Percentiles rank a stretch among this genome's conserved stretches.
phyloP scores from a whole-genome alignment of 108 stramenopile genomes.

The Discostella pseudostelligera region DNA sequence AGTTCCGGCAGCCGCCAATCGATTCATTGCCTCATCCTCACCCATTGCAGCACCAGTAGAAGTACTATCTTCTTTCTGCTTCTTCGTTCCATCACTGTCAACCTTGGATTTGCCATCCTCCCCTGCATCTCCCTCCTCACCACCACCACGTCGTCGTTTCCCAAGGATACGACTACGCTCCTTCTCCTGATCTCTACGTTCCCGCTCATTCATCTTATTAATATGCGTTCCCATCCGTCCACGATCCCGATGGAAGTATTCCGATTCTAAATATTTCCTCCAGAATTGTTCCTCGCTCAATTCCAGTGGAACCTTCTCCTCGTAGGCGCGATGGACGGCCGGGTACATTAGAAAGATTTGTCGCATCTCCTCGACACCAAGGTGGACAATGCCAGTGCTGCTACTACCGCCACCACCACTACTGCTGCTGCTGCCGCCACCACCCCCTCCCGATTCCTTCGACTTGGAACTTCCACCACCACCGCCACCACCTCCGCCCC shows the following conservation, averaged over 20 bases:
- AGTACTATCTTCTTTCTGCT: conserved; percentile 14
- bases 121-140: not conserved
- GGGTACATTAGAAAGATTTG: conserved; percentile 91
- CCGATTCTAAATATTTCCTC: conserved; percentile 83
- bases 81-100: conserved; percentile 3
- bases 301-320: conserved; percentile 89
- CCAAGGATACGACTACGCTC: not conserved
- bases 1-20: conserved; percentile 78
- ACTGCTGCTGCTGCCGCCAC: conserved; percentile 20
- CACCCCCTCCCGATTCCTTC: conserved; percentile 51
- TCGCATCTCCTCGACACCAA: conserved; percentile 82
- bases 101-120: not conserved
- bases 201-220: conserved; percentile 28
- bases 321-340: conserved; percentile 87
- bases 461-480: not conserved
- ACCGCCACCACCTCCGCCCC: not conserved
- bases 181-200: conserved; percentile 19
- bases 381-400: conserved; percentile 27
- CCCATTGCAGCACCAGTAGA: conserved; percentile 1
- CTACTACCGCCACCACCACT: not conserved
- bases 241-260: conserved; percentile 89
- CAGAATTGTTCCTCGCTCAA: conserved; percentile 88
- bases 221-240: conserved; percentile 67
- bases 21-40: conserved; percentile 45
- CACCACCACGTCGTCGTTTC: conserved; percentile 9